Percentiles rank a stretch among this genome's conserved stretches.
Conservation (phyloP, 495 filamentous ascomycete genomes). For the Talaromyces adpressus region DNA sequence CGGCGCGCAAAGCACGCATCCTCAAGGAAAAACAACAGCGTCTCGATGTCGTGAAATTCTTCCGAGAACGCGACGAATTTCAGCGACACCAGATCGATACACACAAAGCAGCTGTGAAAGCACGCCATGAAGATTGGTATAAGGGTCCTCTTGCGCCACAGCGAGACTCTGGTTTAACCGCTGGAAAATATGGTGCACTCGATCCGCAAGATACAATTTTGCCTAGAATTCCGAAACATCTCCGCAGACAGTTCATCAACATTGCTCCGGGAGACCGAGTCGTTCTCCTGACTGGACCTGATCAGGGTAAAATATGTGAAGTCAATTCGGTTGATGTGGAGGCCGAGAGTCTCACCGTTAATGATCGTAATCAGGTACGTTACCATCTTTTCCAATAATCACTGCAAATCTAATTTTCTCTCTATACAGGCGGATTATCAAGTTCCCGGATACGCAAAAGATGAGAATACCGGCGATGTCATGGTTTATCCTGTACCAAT, state of each 20-base stretch:
- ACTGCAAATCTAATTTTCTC: conserved; percentile 4
- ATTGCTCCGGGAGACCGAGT: conserved; percentile 69
- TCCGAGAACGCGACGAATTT: conserved; percentile 24
- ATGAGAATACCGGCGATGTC: conserved; percentile 26
- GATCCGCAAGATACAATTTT: conserved; percentile 28
- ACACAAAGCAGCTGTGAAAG: conserved; percentile 22
- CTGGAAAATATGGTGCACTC: conserved; percentile 43
- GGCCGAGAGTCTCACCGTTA: conserved; percentile 51
- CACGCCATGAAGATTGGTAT: conserved; percentile 63
- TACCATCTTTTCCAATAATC: background rate
- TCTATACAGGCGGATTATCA: conserved; percentile 46
- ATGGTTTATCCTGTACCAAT: conserved; percentile 43
- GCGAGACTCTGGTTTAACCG: conserved; percentile 51
- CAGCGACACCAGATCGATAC: conserved; percentile 26
- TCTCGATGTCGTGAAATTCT: conserved; percentile 21
- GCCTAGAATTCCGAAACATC: conserved; percentile 30
- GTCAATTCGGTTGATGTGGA: conserved; percentile 52
- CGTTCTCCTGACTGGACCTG: conserved; percentile 64
- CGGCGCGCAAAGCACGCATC: conserved; percentile 38
- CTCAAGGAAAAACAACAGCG: conserved; percentile 35
- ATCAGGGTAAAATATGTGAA: conserved; percentile 73
- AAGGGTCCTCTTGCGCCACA: conserved; percentile 69
- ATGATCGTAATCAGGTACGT: conserved; percentile 63
- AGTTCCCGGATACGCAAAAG: conserved; percentile 47
- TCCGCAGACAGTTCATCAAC: conserved; percentile 52